Percentiles rank a stretch among this genome's conserved stretches.
These are phyloP conservation scores for Candida morakotiae DNA, from an alignment of 805 yeast genomes.

Conservation along the genomic window DNA sequence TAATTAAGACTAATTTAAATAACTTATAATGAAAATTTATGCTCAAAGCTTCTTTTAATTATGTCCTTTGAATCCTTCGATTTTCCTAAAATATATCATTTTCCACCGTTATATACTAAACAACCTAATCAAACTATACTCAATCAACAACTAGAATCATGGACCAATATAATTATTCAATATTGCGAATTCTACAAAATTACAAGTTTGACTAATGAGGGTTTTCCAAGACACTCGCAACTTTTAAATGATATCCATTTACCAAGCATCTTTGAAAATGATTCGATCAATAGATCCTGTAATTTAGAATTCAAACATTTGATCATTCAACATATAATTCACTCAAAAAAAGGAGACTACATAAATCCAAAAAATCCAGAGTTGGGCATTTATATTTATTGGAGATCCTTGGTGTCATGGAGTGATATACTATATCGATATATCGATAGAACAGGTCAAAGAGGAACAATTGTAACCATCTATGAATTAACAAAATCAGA, in stretches of 20 bases:
- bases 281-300: slow-evolving; percentile 47
- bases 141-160: slow-evolving; percentile 71
- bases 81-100: slow-evolving; percentile 46
- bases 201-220: slow-evolving; percentile 24
- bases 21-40: no score
- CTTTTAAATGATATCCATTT: slow-evolving; percentile 14
- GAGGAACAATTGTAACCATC: slow-evolving; percentile 70
- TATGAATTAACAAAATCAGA: slow-evolving; percentile 71
- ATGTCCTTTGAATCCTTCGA: slow-evolving; percentile 20
- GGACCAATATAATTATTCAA: slow-evolving; percentile 63
- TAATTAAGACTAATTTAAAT: no score
- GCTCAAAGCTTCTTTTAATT: no score
- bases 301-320: slow-evolving; percentile 51
- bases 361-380: slow-evolving; percentile 47
- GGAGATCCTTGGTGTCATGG: slow-evolving; percentile 54
- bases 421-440: slow-evolving; percentile 27
- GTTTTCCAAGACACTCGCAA: slow-evolving; percentile 27
- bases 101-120: slow-evolving; percentile 89
- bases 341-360: slow-evolving; percentile 54
- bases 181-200: slow-evolving; percentile 55
- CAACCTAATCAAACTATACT: slow-evolving; percentile 83
- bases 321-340: slow-evolving; percentile 55
- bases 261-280: slow-evolving; percentile 48
- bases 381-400: slow-evolving; percentile 62
- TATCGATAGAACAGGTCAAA: slow-evolving; percentile 71